Percentiles rank a stretch among this genome's conserved stretches.
phyloP scores from a whole-genome alignment of 352 stramenopile species.

The Pythium scleroteichum region DNA sequence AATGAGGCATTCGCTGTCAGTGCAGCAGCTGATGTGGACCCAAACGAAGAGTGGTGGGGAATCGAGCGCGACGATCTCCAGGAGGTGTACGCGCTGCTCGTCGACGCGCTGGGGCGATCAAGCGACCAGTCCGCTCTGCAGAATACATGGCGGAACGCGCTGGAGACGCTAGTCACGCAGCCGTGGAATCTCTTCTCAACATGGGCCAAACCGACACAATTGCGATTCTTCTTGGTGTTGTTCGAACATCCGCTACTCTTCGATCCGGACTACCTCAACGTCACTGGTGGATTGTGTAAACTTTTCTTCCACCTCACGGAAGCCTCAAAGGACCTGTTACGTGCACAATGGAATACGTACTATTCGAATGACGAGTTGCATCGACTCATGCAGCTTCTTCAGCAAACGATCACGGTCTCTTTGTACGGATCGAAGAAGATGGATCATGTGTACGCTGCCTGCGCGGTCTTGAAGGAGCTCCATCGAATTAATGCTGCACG shows the following conservation, averaged over 20 bases:
- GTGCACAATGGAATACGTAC: slow-evolving; percentile 51
- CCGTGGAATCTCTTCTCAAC: slow-evolving; percentile 78
- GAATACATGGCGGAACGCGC: slow-evolving; percentile 73
- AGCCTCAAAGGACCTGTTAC: slow-evolving; percentile 52
- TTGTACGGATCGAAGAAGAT: slow-evolving; percentile 71
- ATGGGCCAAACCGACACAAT: slow-evolving; percentile 40
- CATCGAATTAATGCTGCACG: slow-evolving; percentile 59
- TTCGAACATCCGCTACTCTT: slow-evolving; percentile 77
- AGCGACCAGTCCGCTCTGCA: slow-evolving; percentile 51
- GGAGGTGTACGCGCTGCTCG: slow-evolving; percentile 49
- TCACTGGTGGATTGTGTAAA: slow-evolving; percentile 67
- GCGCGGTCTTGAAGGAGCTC: slow-evolving; percentile 64
- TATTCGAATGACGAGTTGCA: slow-evolving; percentile 64
- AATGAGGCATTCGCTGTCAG: slow-evolving; percentile 44
- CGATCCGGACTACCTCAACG: slow-evolving; percentile 73
- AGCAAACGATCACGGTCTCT: slow-evolving; percentile 77
- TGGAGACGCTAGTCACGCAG: slow-evolving; percentile 67
- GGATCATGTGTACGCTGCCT: slow-evolving; percentile 75
- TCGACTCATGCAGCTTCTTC: slow-evolving; percentile 65
- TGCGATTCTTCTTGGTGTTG: slow-evolving; percentile 75
- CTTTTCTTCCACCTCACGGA: slow-evolving; percentile 64
- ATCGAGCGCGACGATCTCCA: slow-evolving; percentile 46
- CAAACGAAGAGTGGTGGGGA: slow-evolving; percentile 47
- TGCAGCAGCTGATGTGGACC: slow-evolving; percentile 2
- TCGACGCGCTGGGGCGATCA: slow-evolving; percentile 34